A percentile compares a stretch with the other conserved stretches of the same genome.
phyloP scores from a whole-genome alignment of 2,329 filamentous ascomycete species.

The Xylariaceae sp. region DNA sequence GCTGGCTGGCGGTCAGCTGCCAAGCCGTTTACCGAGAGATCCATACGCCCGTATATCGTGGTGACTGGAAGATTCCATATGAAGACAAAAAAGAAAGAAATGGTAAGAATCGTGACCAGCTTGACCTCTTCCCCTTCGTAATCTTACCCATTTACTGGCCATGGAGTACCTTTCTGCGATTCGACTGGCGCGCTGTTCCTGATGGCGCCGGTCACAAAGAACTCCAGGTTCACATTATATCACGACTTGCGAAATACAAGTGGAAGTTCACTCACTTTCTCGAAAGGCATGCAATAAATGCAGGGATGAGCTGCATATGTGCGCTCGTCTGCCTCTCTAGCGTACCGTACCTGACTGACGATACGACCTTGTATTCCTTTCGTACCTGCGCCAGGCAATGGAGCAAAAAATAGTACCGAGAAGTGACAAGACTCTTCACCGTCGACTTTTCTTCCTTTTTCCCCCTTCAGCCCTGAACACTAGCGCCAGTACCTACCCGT shows the following conservation, averaged over 20 bases:
- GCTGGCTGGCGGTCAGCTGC: not conserved
- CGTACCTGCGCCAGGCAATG: too few species aligned
- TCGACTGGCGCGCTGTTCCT: too few species aligned
- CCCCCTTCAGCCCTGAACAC: not conserved
- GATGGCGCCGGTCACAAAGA: not conserved
- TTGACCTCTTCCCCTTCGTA: not conserved
- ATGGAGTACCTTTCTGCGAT: too few species aligned
- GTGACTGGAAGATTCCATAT: not conserved
- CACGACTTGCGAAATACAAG: not conserved
- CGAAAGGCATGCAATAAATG: not conserved
- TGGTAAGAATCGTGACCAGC: not conserved
- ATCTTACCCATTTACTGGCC: not conserved
- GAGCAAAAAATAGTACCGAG: too few species aligned
- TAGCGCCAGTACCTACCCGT: too few species aligned
- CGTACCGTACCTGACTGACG: too few species aligned
- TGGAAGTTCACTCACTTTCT: not conserved
- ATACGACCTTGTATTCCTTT: not conserved
- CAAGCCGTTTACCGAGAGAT: not conserved
- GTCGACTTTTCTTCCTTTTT: too few species aligned
- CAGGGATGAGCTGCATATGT: slow-evolving; percentile 13
- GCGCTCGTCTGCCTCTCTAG: not conserved
- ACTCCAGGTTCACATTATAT: not conserved
- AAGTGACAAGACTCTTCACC: too few species aligned
- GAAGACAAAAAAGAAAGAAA: not conserved
- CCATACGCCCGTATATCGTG: not conserved